Evolutionary conservation across 2,329 filamentous ascomycete species (phyloP).

Genomic region (Gremmenia infestans): DNA sequence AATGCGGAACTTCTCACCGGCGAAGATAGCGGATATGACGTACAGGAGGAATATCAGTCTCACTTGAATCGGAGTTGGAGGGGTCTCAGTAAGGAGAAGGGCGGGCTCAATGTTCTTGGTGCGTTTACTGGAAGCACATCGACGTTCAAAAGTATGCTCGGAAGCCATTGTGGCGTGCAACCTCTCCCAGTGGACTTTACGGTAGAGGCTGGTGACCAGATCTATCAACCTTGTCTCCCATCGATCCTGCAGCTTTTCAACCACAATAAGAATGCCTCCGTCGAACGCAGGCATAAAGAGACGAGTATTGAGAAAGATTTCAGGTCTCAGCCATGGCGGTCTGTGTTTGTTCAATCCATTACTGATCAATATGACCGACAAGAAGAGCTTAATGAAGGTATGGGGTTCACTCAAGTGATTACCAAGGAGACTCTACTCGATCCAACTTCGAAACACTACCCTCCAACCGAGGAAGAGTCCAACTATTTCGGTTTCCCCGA

Average conservation of each 20-base stretch:
- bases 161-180: slow-evolving; percentile 36
- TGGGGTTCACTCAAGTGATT: slow-evolving; percentile 33
- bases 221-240: slow-evolving; percentile 38
- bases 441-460: slow-evolving; percentile 27
- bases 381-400: slow-evolving; percentile 31
- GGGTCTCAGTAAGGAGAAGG: slow-evolving; percentile 26
- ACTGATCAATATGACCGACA: slow-evolving; percentile 37
- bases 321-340: slow-evolving; percentile 25
- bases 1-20: slow-evolving; percentile 34
- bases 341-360: slow-evolving; percentile 35
- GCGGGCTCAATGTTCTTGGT: slow-evolving; percentile 34
- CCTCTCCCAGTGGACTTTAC: slow-evolving; percentile 37
- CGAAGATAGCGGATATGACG: slow-evolving; percentile 31
- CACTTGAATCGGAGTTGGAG: slow-evolving; percentile 12
- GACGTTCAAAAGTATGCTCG: slow-evolving; percentile 36
- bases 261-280: slow-evolving; percentile 20
- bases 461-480: slow-evolving; percentile 28
- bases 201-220: slow-evolving; percentile 32
- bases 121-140: slow-evolving; percentile 35
- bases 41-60: neutral
- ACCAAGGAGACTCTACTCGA: slow-evolving; percentile 29
- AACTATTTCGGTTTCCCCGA: slow-evolving; percentile 43
- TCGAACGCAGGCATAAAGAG: neutral
- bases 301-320: neutral
- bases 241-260: slow-evolving; percentile 36